Base-by-base conservation (phyloP, 73 alveolate species). In the Paramecium tetraurelia region DNA sequence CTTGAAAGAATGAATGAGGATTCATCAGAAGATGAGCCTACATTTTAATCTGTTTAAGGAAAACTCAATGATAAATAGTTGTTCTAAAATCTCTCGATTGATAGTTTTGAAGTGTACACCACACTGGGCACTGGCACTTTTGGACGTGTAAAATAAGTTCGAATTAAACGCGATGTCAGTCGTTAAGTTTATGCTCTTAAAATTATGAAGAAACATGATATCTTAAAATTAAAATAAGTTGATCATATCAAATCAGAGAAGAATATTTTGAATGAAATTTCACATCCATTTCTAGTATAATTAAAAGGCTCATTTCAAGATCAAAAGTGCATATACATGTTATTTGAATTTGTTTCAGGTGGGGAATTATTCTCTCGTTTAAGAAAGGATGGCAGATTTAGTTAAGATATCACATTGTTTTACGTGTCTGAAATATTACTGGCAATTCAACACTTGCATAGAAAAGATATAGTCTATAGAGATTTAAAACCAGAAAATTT, bases 101-200 rank as follows among this genome's bases (percentile, higher is more conserved):
- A 94, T 59, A 93, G 85, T 53, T 95, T 94, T 29, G 95, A 95
- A 44, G 44, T 95, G 24, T 40, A 83, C 24, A 53, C 95, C 9
- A 95, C 97, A 18, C 92, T 96, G 43, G 99, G 99, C 86, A 96
- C 98, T 43, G 99, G 99, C 14, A 95, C 99, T 31, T 98, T 93
- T 92, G 99, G 99, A 21, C 95, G 98, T 90, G 99, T 98, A 5
- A 93, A 98, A 89, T 94, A 97, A 71, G 99, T 97, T 46, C 95
- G 93, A 58, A 97, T 93, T 70, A 96, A 94, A 68, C 92, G 85
- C 1, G 87, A 72, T 31, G 43, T 85, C 5, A 86, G 86, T 43
- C 71, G 92, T 46, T 96, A 97, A 80, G 98, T 97, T 5, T 94
- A 93, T 93, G 99, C 99, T 16, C 92, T 98, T 36, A 98, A 98